phyloP scores from a whole-genome alignment of 140 eudicot species.

The Flaveria floridana region DNA sequence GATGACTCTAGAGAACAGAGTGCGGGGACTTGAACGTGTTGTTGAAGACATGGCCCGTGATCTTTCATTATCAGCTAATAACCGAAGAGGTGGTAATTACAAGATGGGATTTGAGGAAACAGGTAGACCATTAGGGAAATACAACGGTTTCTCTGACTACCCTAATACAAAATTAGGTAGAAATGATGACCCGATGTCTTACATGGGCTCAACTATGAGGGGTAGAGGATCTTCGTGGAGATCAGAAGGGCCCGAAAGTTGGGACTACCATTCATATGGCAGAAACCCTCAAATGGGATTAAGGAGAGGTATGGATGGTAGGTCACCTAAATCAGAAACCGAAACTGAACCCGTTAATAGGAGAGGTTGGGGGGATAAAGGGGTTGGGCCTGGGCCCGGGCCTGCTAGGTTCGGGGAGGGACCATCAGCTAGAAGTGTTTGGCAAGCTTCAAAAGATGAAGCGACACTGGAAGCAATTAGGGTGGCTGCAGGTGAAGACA shows the following conservation, averaged over 20 bases:
- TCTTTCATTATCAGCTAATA: constrained; percentile 60
- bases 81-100: constrained; percentile 63
- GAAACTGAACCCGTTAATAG: constrained; percentile 52
- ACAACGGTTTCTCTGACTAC: constrained; percentile 66
- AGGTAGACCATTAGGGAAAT: constrained; percentile 56
- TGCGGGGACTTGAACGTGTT: constrained; percentile 87
- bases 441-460: constrained; percentile 99
- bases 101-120: constrained; percentile 77
- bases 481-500: constrained; percentile 94
- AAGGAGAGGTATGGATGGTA: constrained; percentile 50
- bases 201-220: constrained; percentile 50
- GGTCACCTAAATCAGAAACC: constrained; percentile 67
- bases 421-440: constrained; percentile 96
- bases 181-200: constrained; percentile 47
- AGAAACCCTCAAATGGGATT: constrained; percentile 58
- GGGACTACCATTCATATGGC: constrained; percentile 68
- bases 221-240: constrained; percentile 77
- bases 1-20: constrained; percentile 82
- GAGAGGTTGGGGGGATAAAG: constrained; percentile 92
- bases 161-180: constrained; percentile 55
- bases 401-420: constrained; percentile 86
- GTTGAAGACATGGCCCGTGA: constrained; percentile 98
- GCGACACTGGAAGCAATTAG: constrained; percentile 94
- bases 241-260: constrained; percentile 50
- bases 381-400: constrained; percentile 55